phyloP scores from a whole-genome alignment of 1,139 yeast species.

The Diutina scorzettiae region DNA sequence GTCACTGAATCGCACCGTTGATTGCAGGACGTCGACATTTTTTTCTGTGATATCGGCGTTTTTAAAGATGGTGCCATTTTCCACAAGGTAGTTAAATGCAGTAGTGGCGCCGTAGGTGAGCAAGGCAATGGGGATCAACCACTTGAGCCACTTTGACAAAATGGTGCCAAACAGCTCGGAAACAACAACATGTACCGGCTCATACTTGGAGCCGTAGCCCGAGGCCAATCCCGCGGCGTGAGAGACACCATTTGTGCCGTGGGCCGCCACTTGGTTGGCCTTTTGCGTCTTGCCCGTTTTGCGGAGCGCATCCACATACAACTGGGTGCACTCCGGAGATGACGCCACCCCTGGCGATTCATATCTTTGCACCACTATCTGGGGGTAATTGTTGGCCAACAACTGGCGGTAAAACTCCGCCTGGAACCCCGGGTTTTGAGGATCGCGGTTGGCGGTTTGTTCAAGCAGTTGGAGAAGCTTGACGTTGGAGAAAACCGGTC shows the following conservation, averaged over 20 bases:
- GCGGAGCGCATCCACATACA: conserved; percentile 71
- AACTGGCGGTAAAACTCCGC: conserved; percentile 70
- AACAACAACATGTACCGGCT: conserved; percentile 85
- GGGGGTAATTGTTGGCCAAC: conserved; percentile 75
- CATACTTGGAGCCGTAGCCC: conserved; percentile 40
- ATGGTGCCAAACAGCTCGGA: conserved; percentile 73
- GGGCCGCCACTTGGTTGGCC: conserved; percentile 48
- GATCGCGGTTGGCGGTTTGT: conserved; percentile 66
- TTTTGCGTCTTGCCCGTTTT: conserved; percentile 67
- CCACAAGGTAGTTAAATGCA: conserved; percentile 68
- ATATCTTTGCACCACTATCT: conserved; percentile 80
- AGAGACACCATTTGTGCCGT: conserved; percentile 10
- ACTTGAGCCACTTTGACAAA: conserved; percentile 77
- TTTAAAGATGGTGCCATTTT: conserved; percentile 62
- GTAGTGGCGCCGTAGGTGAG: conserved; percentile 62
- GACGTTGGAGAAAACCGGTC: too few species aligned
- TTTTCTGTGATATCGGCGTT: conserved; percentile 65
- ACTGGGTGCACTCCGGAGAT: conserved; percentile 61
- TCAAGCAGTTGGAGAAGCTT: conserved; percentile 33
- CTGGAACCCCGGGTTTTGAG: conserved; percentile 58
- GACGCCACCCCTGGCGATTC: conserved; percentile 87
- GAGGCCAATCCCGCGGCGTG: conserved; percentile 17
- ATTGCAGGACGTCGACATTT: conserved; percentile 72
- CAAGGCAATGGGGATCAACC: conserved; percentile 75
- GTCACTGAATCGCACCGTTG: conserved; percentile 81